A percentile compares a stretch with the other conserved stretches of the same genome.
Evolutionary conservation across 768 basidiomycete species (phyloP).

Genomic region (Leccinum rimulosum): DNA sequence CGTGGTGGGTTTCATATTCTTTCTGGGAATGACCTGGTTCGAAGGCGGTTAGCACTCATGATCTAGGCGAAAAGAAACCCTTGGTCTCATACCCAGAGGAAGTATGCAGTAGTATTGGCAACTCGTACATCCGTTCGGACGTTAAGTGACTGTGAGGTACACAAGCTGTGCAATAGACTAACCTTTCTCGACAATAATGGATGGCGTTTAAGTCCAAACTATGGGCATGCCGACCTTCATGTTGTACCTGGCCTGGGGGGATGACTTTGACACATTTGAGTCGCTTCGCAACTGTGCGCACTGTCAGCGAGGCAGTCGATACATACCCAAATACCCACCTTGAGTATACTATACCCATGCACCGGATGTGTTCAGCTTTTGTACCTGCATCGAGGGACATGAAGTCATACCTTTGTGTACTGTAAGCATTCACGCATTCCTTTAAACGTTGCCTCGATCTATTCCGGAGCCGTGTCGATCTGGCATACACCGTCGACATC

Average conservation of each 20-base stretch:
- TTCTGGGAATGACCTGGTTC: constrained; percentile 50
- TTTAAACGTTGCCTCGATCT: constrained; percentile 58
- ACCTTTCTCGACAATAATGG: constrained; percentile 54
- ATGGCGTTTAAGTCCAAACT: constrained; percentile 40
- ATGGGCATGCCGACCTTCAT: constrained; percentile 50
- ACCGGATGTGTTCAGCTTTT: not conserved
- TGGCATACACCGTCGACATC: constrained; percentile 50
- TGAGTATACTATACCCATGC: constrained; percentile 46
- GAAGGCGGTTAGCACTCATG: not conserved
- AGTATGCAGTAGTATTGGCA: constrained; percentile 61
- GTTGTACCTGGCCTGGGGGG: constrained; percentile 38
- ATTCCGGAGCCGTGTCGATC: constrained; percentile 54
- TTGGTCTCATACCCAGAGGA: constrained; percentile 40
- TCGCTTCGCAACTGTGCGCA: constrained; percentile 43
- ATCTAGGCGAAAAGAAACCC: not conserved
- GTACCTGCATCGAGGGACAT: not conserved
- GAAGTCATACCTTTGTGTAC: constrained; percentile 51
- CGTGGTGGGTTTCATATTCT: constrained; percentile 60
- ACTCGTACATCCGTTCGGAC: constrained; percentile 40
- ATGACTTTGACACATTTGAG: constrained; percentile 48
- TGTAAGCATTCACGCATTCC: constrained; percentile 59
- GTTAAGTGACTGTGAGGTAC: constrained; percentile 3
- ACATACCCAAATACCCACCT: constrained; percentile 29
- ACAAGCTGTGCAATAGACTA: constrained; percentile 4
- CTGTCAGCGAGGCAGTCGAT: not conserved